phyloP scores from a whole-genome alignment of 495 filamentous ascomycete species.

The Penicillium paxilli region DNA sequence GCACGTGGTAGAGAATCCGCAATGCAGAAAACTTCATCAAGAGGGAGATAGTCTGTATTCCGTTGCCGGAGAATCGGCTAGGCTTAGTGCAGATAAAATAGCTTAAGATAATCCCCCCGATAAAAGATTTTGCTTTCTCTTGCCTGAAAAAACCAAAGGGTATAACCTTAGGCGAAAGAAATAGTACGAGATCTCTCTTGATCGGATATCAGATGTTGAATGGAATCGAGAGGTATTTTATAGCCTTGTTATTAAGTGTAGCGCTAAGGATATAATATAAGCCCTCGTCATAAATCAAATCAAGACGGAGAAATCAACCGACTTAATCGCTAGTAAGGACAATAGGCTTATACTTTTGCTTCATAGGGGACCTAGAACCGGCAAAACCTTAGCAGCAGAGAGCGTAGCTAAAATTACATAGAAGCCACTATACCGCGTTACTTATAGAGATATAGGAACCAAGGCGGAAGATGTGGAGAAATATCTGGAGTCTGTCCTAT shows the following conservation, averaged over 20 bases:
- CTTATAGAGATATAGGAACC: conserved; percentile 39
- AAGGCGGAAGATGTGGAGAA: conserved; percentile 38
- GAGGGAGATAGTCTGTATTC: background rate
- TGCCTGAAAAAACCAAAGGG: conserved; percentile 30
- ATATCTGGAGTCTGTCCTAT: conserved; percentile 40
- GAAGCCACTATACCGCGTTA: conserved; percentile 30
- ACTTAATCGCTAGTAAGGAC: conserved; percentile 35
- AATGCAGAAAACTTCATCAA: background rate
- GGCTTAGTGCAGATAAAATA: background rate
- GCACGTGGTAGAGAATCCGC: background rate
- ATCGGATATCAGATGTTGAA: conserved; percentile 34
- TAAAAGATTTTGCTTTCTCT: conserved; percentile 22
- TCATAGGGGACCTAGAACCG: conserved; percentile 50
- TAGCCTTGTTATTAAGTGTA: conserved; percentile 47
- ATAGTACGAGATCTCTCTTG: conserved; percentile 38
- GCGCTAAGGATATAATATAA: conserved; percentile 54
- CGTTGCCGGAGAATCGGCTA: background rate
- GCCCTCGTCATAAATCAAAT: conserved; percentile 44
- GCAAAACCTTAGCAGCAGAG: conserved; percentile 39
- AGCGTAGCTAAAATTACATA: conserved; percentile 25
- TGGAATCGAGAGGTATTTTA: conserved; percentile 56
- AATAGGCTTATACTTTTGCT: conserved; percentile 52
- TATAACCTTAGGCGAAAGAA: conserved; percentile 40
- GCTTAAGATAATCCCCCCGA: background rate
- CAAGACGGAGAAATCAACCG: conserved; percentile 27